phyloP scores from a whole-genome alignment of 108 stramenopile genomes.

The Pseudonitzschia delicatissima region DNA sequence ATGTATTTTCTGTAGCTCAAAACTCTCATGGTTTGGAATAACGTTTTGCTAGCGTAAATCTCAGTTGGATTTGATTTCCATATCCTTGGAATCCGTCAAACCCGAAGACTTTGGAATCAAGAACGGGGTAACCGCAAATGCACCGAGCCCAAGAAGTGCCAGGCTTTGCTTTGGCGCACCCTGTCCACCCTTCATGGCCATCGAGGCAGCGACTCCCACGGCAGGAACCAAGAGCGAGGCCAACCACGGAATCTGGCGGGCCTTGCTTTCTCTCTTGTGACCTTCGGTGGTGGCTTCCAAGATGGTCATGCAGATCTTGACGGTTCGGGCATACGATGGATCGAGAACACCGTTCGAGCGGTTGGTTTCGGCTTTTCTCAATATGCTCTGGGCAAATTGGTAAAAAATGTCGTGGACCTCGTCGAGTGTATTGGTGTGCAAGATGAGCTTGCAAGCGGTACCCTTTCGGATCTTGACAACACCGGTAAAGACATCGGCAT shows the following conservation, averaged over 20 bases:
- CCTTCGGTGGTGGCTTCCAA: constrained; percentile 47
- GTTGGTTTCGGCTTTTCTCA: constrained; percentile 43
- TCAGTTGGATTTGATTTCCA: constrained; percentile 4
- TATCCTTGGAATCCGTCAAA: constrained; percentile 4
- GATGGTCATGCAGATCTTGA: constrained; percentile 68
- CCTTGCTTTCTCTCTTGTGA: constrained; percentile 19
- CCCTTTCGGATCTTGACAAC: constrained; percentile 97
- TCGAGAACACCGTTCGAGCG: constrained; percentile 55
- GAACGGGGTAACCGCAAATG: constrained; percentile 16
- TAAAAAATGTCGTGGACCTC: constrained; percentile 80
- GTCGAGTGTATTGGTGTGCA: constrained; percentile 58
- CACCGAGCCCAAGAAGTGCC: constrained; percentile 24
- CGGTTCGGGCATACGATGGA: constrained; percentile 71
- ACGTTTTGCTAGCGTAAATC: neutral
- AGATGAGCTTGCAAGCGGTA: constrained; percentile 74
- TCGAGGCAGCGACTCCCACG: neutral
- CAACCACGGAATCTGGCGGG: constrained; percentile 21
- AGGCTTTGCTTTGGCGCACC: constrained; percentile 11
- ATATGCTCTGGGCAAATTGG: constrained; percentile 53
- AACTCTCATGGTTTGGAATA: no score
- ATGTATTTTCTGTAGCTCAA: no score
- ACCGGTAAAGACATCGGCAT: constrained; percentile 94
- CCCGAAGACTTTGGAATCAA: constrained; percentile 1
- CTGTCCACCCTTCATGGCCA: neutral
- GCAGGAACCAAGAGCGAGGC: constrained; percentile 14